Percentiles rank a stretch among this genome's conserved stretches.
These are phyloP conservation scores for Lentinula novae-zelandiae DNA, from an alignment of 1,284 basidiomycete genomes.

Conservation along the genomic window DNA sequence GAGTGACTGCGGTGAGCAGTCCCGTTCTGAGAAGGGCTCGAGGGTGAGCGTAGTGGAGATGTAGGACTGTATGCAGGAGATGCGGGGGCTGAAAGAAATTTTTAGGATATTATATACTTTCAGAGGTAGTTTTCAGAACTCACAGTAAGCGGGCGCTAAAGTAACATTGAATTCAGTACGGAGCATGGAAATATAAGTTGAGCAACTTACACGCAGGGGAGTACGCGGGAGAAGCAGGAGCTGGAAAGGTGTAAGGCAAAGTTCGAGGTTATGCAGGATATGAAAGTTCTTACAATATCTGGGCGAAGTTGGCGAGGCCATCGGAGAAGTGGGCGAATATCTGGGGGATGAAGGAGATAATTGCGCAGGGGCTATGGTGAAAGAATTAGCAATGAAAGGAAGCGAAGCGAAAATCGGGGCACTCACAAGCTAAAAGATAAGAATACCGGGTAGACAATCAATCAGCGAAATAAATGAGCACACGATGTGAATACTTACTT, in stretches of 20 bases:
- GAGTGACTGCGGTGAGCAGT: constrained; percentile 21
- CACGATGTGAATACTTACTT: constrained; percentile 46
- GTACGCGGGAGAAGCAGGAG: constrained; percentile 81
- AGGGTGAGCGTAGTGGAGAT: constrained; percentile 78
- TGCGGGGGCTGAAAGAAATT: constrained; percentile 56
- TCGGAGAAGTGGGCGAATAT: constrained; percentile 82
- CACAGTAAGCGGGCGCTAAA: constrained; percentile 69
- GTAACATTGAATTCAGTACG: constrained; percentile 16
- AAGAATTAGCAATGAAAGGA: constrained; percentile 6
- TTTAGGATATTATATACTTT: constrained; percentile 4
- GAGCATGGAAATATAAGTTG: constrained; percentile 12
- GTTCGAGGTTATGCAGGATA: not conserved
- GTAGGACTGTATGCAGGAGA: constrained; percentile 82
- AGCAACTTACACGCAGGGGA: constrained; percentile 72
- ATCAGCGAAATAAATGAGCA: constrained; percentile 18
- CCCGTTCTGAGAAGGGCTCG: constrained; percentile 67
- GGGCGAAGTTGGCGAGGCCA: constrained; percentile 79
- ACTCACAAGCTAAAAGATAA: constrained; percentile 54
- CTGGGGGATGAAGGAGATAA: constrained; percentile 83
- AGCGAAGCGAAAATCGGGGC: not conserved
- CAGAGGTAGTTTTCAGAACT: constrained; percentile 26
- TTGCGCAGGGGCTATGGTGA: constrained; percentile 56
- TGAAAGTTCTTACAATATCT: constrained; percentile 69
- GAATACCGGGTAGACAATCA: constrained; percentile 16
- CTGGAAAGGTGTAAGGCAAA: constrained; percentile 33